Percentiles rank a stretch among this genome's conserved stretches.
phyloP scores from a whole-genome alignment of 225 moss, liverwort and hornwort species.

The Pleurozium schreberi region DNA sequence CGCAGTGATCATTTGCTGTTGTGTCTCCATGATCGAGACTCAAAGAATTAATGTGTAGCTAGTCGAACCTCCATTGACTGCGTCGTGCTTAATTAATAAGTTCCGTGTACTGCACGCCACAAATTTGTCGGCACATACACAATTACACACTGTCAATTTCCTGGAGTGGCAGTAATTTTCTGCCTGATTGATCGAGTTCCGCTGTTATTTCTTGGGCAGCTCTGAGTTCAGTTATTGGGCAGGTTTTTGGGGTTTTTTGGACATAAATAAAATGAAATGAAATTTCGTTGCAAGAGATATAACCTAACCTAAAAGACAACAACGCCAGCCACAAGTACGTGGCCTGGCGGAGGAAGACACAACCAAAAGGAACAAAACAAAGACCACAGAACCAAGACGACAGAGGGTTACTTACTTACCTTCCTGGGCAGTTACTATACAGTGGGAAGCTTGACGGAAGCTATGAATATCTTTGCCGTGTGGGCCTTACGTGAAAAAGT shows the following conservation, averaged over 20 bases:
- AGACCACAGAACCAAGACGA: too few relatives aligned
- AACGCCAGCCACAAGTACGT: too few relatives aligned
- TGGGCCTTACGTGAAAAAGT: background rate
- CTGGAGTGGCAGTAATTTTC: background rate
- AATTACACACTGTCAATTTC: background rate
- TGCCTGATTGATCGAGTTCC: background rate
- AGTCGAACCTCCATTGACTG: background rate
- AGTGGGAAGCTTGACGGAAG: background rate
- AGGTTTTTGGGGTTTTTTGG: too few relatives aligned
- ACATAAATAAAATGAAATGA: too few relatives aligned
- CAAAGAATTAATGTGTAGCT: too few relatives aligned
- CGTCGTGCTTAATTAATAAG: background rate
- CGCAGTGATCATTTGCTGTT: too few relatives aligned
- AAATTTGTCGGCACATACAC: background rate
- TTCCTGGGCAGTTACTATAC: background rate
- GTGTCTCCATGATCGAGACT: background rate
- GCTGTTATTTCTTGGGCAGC: background rate
- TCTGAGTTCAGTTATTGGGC: background rate
- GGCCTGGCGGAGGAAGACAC: too few relatives aligned
- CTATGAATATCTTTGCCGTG: background rate
- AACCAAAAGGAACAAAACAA: too few relatives aligned
- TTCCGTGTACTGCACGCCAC: background rate
- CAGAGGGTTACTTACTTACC: too few relatives aligned
- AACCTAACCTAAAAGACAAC: too few relatives aligned
- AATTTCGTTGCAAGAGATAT: too few relatives aligned